phyloP scores from a whole-genome alignment of 1,284 basidiomycete species.

The Thecaphora thlaspeos region DNA sequence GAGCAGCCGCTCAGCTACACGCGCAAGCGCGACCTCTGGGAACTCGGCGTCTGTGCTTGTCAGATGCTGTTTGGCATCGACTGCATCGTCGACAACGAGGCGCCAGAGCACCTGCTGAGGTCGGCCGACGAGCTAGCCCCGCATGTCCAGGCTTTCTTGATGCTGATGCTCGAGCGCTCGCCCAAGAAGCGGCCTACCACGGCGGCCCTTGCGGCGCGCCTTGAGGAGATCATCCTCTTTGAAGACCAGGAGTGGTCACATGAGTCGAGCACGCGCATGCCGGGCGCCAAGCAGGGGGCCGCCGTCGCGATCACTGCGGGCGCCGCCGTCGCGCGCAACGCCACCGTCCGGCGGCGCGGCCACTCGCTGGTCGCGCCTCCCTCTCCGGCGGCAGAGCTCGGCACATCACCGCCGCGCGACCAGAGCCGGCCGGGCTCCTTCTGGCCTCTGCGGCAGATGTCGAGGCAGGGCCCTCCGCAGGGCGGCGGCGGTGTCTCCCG shows the following conservation, averaged over 20 bases:
- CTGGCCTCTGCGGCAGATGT: slow-evolving; percentile 46
- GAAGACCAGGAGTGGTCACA: slow-evolving; percentile 36
- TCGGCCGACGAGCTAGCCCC: slow-evolving; percentile 13
- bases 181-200: slow-evolving; percentile 40
- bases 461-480: slow-evolving; percentile 1
- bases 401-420: not conserved
- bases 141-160: slow-evolving; percentile 31
- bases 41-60: slow-evolving; percentile 47
- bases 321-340: slow-evolving; percentile 2
- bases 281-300: not conserved
- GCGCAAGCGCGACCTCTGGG: slow-evolving; percentile 54
- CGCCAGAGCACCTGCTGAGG: slow-evolving; percentile 36
- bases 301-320: slow-evolving; percentile 4
- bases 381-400: slow-evolving; percentile 10
- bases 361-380: slow-evolving; percentile 1
- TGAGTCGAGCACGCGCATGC: slow-evolving; percentile 18
- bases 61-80: slow-evolving; percentile 55
- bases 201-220: slow-evolving; percentile 22
- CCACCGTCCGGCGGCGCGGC: slow-evolving; percentile 9
- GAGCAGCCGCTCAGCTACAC: slow-evolving; percentile 43
- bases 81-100: slow-evolving; percentile 20
- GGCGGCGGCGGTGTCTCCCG: slow-evolving; percentile 32
- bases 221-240: slow-evolving; percentile 46
- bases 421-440: slow-evolving; percentile 25
- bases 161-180: slow-evolving; percentile 41